Base-by-base conservation (phyloP, 2,329 filamentous ascomycete species). In the Triangularia verruculosa region DNA sequence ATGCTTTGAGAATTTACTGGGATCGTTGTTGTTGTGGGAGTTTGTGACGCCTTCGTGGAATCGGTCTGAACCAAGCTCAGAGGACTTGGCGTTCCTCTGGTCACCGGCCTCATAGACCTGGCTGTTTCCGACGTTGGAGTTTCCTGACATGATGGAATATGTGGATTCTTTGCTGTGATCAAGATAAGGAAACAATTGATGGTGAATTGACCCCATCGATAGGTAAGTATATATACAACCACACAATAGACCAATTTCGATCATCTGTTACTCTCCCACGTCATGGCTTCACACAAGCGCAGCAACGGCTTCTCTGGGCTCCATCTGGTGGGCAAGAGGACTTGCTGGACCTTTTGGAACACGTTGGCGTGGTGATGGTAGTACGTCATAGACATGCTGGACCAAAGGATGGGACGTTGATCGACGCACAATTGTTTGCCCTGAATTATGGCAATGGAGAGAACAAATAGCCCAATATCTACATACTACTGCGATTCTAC, bases 71-170 rank as follows among this genome's bases (percentile, higher is more conserved):
- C 82, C 77, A 8, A 72, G 53, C 71, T 86, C 80, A 1, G 83
- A 80, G 64, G 83, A 74, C 66, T 85, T 83, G 66, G 78, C 74
- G 74, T 87, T 92, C 71, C 85, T 84, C 82, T 95, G 91, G 78
- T 95, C 91, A 64, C 87, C 89, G 63, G 83, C 88, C 78, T 93
- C 89, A 78, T 95, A 93, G 74, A 92, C 78, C 65, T 77, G 75
- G 67, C 78, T 72, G 74, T 80, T 82, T 70, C 91, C 91, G 73
- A 94, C 89, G 73, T 81, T 89, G 63, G 89, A 91, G 66, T 79
- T 71, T 39, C 71, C 72, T 55, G 74, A 74, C 76, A 77, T 78
- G 52, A 51, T 77, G 53, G 53, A 47, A 59, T 25, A 51, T 39
- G 15, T 56, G 47, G 27, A 55, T 57, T 32, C 25, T 2, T 34